A percentile compares a stretch with the other conserved stretches of the same genome.
Conservation (phyloP, 1,139 yeast species). For the Candida pseudoviswanathii region DNA sequence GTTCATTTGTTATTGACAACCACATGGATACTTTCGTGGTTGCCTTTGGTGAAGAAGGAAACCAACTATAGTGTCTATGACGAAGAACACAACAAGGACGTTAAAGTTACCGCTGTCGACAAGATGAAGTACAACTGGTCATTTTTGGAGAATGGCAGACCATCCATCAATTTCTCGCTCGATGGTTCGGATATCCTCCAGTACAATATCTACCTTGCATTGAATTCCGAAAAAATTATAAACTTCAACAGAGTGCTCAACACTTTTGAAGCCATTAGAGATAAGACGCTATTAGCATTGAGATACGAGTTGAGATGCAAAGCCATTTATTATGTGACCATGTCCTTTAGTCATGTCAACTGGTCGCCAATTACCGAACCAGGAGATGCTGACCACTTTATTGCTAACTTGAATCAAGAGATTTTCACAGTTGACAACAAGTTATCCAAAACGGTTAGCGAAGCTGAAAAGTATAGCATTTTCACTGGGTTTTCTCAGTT, state of each 20-base stretch:
- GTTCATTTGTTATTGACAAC: slow-evolving; percentile 51
- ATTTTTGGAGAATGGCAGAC: slow-evolving; percentile 51
- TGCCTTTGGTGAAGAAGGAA: slow-evolving; percentile 52
- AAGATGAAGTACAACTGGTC: slow-evolving; percentile 58
- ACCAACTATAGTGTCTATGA: slow-evolving; percentile 32
- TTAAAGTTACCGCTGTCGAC: slow-evolving; percentile 39
- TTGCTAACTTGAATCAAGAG: slow-evolving; percentile 62
- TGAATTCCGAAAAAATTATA: slow-evolving; percentile 36
- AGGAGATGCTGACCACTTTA: slow-evolving; percentile 65
- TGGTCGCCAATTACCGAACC: slow-evolving; percentile 54
- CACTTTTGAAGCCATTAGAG: slow-evolving; percentile 49
- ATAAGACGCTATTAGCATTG: slow-evolving; percentile 54
- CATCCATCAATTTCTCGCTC: slow-evolving; percentile 24
- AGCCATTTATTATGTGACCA: slow-evolving; percentile 60
- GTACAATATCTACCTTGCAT: slow-evolving; percentile 37
- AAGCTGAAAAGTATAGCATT: slow-evolving; percentile 33
- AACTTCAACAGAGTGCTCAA: slow-evolving; percentile 52
- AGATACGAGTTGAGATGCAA: slow-evolving; percentile 69
- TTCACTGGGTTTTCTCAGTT: slow-evolving; percentile 58
- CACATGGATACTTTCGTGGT: slow-evolving; percentile 55
- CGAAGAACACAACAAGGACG: slow-evolving; percentile 23
- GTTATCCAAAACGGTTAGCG: slow-evolving; percentile 29
- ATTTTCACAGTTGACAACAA: slow-evolving; percentile 53
- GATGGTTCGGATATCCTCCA: slow-evolving; percentile 22
- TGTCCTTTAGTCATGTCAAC: slow-evolving; percentile 40